Conservation (phyloP, 805 yeast species). For the Sungouiozyma ichnusensis region DNA sequence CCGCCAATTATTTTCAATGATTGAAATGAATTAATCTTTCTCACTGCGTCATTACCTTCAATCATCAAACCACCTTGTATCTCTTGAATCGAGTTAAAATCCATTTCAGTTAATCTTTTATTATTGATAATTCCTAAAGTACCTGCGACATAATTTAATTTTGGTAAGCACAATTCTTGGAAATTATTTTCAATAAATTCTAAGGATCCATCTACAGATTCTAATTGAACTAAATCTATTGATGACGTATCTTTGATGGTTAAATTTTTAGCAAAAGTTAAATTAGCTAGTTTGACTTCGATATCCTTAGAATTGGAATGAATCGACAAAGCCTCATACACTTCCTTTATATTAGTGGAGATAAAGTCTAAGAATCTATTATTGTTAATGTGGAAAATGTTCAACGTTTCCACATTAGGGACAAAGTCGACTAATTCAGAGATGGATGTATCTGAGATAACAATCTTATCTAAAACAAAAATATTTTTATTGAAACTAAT, state of each 20-base stretch:
- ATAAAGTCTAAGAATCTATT: conserved; percentile 63
- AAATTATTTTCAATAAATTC: conserved; percentile 58
- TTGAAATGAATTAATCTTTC: conserved; percentile 48
- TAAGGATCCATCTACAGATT: conserved; percentile 44
- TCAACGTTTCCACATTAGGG: conserved; percentile 39
- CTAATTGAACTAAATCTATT: conserved; percentile 40
- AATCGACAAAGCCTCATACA: conserved; percentile 47
- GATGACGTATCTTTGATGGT: conserved; percentile 53
- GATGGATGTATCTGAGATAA: conserved; percentile 62
- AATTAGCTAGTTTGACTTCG: conserved; percentile 41
- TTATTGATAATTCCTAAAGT: conserved; percentile 60
- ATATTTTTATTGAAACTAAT: conserved; percentile 45
- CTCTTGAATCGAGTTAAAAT: conserved; percentile 44
- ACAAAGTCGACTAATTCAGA: conserved; percentile 52
- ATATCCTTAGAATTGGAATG: conserved; percentile 59
- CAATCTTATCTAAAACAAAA: conserved; percentile 40
- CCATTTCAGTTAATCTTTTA: conserved; percentile 35
- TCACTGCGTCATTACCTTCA: conserved; percentile 45
- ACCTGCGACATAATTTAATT: conserved; percentile 51
- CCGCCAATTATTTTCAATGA: conserved; percentile 60
- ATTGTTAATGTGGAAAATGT: conserved; percentile 55
- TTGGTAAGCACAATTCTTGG: conserved; percentile 41
- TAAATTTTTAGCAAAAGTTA: conserved; percentile 46
- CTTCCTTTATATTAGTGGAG: conserved; percentile 38
- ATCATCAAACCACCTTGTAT: conserved; percentile 73